Base-by-base conservation (phyloP, 805 yeast genomes). In the Ogataea nakhonphanomensis region DNA sequence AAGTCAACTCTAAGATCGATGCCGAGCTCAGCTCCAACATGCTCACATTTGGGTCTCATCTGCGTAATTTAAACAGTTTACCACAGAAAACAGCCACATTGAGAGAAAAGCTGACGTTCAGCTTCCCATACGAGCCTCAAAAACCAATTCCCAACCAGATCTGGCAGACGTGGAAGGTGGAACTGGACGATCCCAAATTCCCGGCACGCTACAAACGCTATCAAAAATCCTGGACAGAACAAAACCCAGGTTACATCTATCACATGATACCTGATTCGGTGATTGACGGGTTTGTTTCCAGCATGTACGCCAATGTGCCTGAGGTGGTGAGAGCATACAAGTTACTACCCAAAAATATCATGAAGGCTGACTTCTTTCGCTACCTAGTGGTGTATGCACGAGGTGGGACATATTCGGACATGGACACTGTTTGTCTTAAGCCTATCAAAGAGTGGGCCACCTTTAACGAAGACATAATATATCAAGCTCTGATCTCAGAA, bases 91-190 rank as follows among this genome's bases (percentile, higher is more conserved):
- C 41, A 10, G 41, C 59, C 4, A 45, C 64, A 7, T 41, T 71
- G 33, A 59, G 84, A 31, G 79, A 76, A 29, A 87, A 84, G 57
- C 69, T 90, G 46, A 71, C 82, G 13, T 78, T 63, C 57, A 74
- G 82, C 50, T 85, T 78, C 57, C 95, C 96, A 0, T 91, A 90
- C 63, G 82, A 83, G 45, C 67, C 79, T 1, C 44, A 65, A 4
- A 67, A 73, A 24, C 76, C 76, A 23, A 76, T 89, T 43, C 95
- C 96, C 0, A 84, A 81, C 14, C 76, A 76, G 49, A 78, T 91
- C 29, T 91, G 97, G 96, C 98, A 91, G 64, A 81, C 96, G 1
- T 91, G 97, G 96, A 91, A 89, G 63, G 79, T 73, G 34, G 78
- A 77, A 12, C 54, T 73, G 34, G 69, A 70, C 29, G 82, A 82